Percentiles rank a stretch among this genome's conserved stretches.
Conservation (phyloP, 345 rosid genomes). For the Citrus glauca region DNA sequence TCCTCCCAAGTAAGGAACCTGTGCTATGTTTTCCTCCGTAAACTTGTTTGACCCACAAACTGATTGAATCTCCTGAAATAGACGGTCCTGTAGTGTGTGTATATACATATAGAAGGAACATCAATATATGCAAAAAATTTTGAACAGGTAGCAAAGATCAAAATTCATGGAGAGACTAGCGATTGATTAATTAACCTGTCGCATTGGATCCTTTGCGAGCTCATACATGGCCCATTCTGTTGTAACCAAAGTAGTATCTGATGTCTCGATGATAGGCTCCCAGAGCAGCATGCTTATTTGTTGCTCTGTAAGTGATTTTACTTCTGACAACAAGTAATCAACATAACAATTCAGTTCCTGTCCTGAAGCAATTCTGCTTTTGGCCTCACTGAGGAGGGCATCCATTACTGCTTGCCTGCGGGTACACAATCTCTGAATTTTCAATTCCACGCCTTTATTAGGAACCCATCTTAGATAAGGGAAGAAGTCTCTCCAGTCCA, state of each 20-base stretch:
- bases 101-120: not conserved
- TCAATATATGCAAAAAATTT: not conserved
- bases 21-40: constrained; percentile 56
- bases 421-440: constrained; percentile 39
- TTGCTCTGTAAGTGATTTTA: constrained; percentile 52
- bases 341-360: constrained; percentile 60
- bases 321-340: constrained; percentile 57
- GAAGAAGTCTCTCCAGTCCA: constrained; percentile 97
- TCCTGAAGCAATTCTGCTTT: not conserved
- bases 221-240: constrained; percentile 91
- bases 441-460: constrained; percentile 45
- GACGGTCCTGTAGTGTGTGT: constrained; percentile 30
- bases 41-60: constrained; percentile 56
- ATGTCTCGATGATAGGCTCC: constrained; percentile 71
- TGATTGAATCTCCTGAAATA: constrained; percentile 37
- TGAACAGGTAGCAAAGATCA: not conserved
- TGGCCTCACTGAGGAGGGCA: too few relatives aligned
- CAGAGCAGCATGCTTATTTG: constrained; percentile 62
- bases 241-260: constrained; percentile 77
- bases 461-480: constrained; percentile 84
- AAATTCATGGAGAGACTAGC: not conserved
- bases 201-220: constrained; percentile 59
- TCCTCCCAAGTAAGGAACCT: constrained; percentile 56
- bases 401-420: constrained; percentile 41
- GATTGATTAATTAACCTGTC: constrained; percentile 41